Evolutionary conservation across 164 flowering plant species (phyloP), one percentile per base, ranked within the genome.

Genomic region (Buxus sempervirens): DNA sequence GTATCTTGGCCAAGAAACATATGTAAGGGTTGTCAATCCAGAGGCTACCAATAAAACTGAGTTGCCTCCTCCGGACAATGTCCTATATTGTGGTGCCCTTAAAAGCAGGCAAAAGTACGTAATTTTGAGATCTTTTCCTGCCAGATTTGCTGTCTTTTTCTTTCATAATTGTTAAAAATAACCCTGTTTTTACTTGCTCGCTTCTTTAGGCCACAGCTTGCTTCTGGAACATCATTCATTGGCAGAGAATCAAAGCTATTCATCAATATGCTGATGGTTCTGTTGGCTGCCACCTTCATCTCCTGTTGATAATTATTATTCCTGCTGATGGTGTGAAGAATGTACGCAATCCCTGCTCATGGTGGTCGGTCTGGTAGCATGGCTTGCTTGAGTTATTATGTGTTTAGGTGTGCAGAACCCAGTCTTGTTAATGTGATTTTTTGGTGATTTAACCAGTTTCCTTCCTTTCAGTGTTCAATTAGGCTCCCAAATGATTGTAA

Each of bases 1-100:
- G 97, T 85, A 94, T 78, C 95, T 88, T 27, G 96, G 98, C 51
- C 95, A 94, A 77, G 97, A 94, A 81, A 83, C 88, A 14, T 94
- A 94, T 69, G 67, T 94, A 41, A 81, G 84, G 74, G 77, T 94
- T 70, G 83, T 90, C 65, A 91, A 94, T 75, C 95, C 91, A 38
- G 96, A 88, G 71, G 75, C 78, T 23, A 85, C 78, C n/a, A 87
- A 87, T 84, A 86, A 88, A 75, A 86, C 95, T 14, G 97, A 94
- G 78, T 61, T 86, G 62, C 84, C 90, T 9, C 66, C 76, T 13
- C 98, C 98, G 21, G 95, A 85, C 22, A 91, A 94, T 76, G 89
- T 82, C 64, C 84, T 91, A 42, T 88, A 48, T 66, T 94, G 97
- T 70, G 98, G 97, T 45, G 82, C 82, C 20, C 90, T 92, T 12